A percentile compares a stretch with the other conserved stretches of the same genome.
These are phyloP conservation scores for Lentinula sp. DNA, from an alignment of 768 basidiomycete species.

Conservation along the genomic window DNA sequence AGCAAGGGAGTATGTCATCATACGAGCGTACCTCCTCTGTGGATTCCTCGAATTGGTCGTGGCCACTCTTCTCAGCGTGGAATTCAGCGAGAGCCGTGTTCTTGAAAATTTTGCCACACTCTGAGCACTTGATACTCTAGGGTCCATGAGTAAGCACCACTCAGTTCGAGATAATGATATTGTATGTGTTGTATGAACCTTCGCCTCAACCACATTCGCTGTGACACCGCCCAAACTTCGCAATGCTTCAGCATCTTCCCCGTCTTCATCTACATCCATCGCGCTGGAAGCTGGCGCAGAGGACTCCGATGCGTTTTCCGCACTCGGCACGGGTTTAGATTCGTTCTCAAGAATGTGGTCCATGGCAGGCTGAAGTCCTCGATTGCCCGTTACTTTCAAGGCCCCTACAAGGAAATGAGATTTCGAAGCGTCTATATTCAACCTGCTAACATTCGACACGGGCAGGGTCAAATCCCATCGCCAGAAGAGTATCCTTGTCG, in stretches of 20 bases:
- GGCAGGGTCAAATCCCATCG: conserved; percentile 83
- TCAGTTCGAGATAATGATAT: not conserved
- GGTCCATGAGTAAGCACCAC: not conserved
- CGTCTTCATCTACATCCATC: conserved; percentile 58
- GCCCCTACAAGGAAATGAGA: conserved; percentile 57
- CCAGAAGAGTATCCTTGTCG: conserved; percentile 70
- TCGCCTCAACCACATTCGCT: conserved; percentile 52
- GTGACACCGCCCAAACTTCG: conserved; percentile 39
- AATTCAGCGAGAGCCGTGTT: conserved; percentile 86
- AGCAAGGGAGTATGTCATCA: not conserved
- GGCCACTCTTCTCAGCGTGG: conserved; percentile 93
- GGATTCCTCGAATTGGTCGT: conserved; percentile 94
- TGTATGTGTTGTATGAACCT: conserved; percentile 35
- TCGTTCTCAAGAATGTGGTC: conserved; percentile 84
- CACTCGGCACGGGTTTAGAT: conserved; percentile 66
- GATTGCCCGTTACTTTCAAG: conserved; percentile 72
- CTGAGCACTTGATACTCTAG: conserved; percentile 77
- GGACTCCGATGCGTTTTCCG: conserved; percentile 33
- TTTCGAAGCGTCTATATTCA: not conserved
- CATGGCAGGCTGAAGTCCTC: conserved; percentile 88
- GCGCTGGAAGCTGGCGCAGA: conserved; percentile 23
- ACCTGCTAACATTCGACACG: conserved; percentile 75
- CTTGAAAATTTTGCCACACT: conserved; percentile 82
- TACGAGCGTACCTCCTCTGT: conserved; percentile 69
- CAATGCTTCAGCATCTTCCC: conserved; percentile 67